Base-by-base conservation (phyloP, 306 rosid genomes). In the Canavalia gladiata region DNA sequence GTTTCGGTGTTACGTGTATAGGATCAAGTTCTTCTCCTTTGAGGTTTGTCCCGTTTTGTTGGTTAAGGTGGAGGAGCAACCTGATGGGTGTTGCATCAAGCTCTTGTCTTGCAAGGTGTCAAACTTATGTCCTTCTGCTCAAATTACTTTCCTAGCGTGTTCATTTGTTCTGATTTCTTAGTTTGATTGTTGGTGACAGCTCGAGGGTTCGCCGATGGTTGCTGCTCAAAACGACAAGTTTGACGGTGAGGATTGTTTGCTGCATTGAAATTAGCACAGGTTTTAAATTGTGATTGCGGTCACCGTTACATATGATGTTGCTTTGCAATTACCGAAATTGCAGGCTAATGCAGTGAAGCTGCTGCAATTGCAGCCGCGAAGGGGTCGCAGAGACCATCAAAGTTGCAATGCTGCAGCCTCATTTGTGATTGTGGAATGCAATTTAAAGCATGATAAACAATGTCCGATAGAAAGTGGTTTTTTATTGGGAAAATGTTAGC, bases 11-110 rank as follows among this genome's bases (percentile, higher is more conserved):
- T 90, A 91, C 11, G 97, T 95, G 18, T 95, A 95, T 72, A 86
- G 81, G 37, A 67, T 95, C 62, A 95, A 91, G 87, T 93, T 95
- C 90, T 93, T 95, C 76, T 58, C 86, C 0, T 93, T 95, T 62
- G 98, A 95, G 89, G 88, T 95, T 80, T 89, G 96, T 88, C 99
- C 99, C 1, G 98, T 95, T 85, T 79, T 95, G 84, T 86, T 92
- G 25, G 98, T 95, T 59, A 86, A 86, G 66, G 98, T 95, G 57
- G 99, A 95, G 77, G 91, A 87, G 68, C 91, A 90, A 81, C 94
- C 98, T 3, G 75, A 86, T 77, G 98, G 99, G 8, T 91, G 98
- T 74, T 88, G 95, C 78, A 93, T 95, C 79, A 93, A 92, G 86
- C 93, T 95, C 69, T 83, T 95, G 80, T 95, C 99, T 7, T 95